These are phyloP conservation scores for Phytophthora macrochlamydospora DNA, from an alignment of 352 stramenopile genomes.

Conservation along the genomic window DNA sequence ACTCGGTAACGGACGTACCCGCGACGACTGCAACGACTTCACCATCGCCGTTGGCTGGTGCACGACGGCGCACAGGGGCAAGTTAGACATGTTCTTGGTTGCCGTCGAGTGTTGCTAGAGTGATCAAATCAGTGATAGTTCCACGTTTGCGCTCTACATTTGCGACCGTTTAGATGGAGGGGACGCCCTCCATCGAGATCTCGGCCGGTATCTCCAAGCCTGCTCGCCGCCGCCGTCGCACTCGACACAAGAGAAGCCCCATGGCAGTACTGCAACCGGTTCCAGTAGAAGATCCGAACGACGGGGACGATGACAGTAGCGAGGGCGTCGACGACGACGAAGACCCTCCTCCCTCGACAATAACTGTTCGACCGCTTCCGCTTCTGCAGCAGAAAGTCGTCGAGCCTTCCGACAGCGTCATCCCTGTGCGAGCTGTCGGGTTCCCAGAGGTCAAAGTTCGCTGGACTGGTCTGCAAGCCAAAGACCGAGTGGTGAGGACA, in stretches of 20 bases:
- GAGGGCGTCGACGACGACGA: constrained; percentile 13
- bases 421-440: constrained; percentile 21
- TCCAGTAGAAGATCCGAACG: constrained; percentile 24
- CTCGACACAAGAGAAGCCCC: constrained; percentile 12
- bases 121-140: background rate
- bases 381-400: constrained; percentile 7
- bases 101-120: background rate
- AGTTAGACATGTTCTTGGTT: background rate
- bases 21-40: background rate
- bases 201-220: constrained; percentile 19
- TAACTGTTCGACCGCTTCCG: constrained; percentile 13
- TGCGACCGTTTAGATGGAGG: constrained; percentile 15
- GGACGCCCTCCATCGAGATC: constrained; percentile 17
- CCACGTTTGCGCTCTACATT: too few species aligned
- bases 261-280: constrained; percentile 1
- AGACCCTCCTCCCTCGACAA: constrained; percentile 7
- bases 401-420: background rate
- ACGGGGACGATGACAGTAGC: constrained; percentile 25
- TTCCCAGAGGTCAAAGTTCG: constrained; percentile 21
- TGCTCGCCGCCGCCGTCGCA: constrained; percentile 23
- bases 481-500: constrained; percentile 23
- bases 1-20: constrained; percentile 13
- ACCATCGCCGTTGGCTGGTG: background rate
- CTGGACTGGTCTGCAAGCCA: constrained; percentile 22
- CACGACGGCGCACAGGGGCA: background rate